Conservation (phyloP, 2,329 filamentous ascomycete genomes). For the Aspergillus sp. region DNA sequence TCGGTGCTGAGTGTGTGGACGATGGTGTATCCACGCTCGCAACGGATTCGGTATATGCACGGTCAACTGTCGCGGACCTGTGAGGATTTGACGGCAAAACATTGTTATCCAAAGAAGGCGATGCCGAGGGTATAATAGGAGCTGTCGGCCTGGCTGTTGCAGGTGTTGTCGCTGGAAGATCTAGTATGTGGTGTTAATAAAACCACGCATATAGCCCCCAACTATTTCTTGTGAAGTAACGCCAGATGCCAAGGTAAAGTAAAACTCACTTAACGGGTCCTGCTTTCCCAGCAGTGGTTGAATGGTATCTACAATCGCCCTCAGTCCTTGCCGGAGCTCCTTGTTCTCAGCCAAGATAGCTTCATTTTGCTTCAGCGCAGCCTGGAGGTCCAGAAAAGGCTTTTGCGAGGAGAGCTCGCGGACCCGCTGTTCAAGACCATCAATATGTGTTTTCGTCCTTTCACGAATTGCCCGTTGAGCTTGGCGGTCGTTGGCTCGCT, state of each 20-base stretch:
- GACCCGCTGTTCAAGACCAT: constrained; percentile 70
- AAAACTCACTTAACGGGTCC: constrained; percentile 44
- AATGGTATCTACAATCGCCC: constrained; percentile 60
- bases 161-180: constrained; percentile 17
- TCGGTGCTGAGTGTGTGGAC: constrained; percentile 29
- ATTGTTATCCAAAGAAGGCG: constrained; percentile 29
- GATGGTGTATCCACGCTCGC: constrained; percentile 30
- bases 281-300: constrained; percentile 44
- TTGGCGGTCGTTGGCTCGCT: constrained; percentile 87
- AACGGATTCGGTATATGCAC: constrained; percentile 29
- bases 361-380: constrained; percentile 73
- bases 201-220: neutral
- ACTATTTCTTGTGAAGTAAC: neutral
- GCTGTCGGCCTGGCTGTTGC: constrained; percentile 17
- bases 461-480: constrained; percentile 83
- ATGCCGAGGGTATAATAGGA: constrained; percentile 21
- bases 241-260: neutral
- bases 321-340: constrained; percentile 70
- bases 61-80: constrained; percentile 21
- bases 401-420: constrained; percentile 75
- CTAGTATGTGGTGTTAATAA: neutral
- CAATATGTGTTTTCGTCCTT: constrained; percentile 77
- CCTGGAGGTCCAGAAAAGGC: constrained; percentile 80
- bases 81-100: constrained; percentile 22
- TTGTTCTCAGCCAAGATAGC: constrained; percentile 75